Evolutionary conservation across 352 stramenopile species (phyloP), one percentile per base, ranked within the genome.

Genomic region (Pythium phragmiticola): DNA sequence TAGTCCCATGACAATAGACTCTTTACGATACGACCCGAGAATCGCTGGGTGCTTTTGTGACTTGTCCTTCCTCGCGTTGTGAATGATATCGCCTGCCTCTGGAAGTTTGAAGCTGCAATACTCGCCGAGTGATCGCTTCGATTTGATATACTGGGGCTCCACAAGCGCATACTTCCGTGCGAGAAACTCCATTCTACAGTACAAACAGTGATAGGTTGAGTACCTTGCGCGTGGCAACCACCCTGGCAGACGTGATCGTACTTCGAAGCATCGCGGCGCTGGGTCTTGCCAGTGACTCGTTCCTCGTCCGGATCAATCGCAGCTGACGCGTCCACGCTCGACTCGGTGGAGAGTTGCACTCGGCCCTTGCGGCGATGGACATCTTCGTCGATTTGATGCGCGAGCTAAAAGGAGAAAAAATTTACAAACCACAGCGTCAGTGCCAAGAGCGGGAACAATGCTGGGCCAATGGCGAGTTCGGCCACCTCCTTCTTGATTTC

Each of bases 401-500:
- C 73, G 12, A 91, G 79, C 77, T 89, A 53, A 16, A 48, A 2
- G 50, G 13, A 51, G 21, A 17, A 7, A 52, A 30, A 0, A 3
- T 30, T 30, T 30, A 30, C 7, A 17, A 14, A 17, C 3, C 1
- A 39, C 1, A 48, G 9, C 33, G 36, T 48, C 12, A 47, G 36
- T 30, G 26, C 4, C 26, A 30, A 30, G 26, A 30, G 26, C 26
- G 26, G 26, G 26, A 30, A 30, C 26, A 30, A 5, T 30, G 26
- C 4, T 30, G 3, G 26, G 26, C 26, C 26, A 30, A 30, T 30
- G 26, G 26, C 26, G 26, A 5, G 2, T 57, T 21, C 60, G 5
- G 23, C 28, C 63, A 89, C 82, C 74, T 93, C 80, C 41, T 87
- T 88, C 52, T 90, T 88, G 54, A 93, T 90, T 46, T 89, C 82